Percentiles rank a stretch among this genome's conserved stretches.
Conservation (phyloP, 2,329 filamentous ascomycete genomes). For the Neofusicoccum kwambonambiense region DNA sequence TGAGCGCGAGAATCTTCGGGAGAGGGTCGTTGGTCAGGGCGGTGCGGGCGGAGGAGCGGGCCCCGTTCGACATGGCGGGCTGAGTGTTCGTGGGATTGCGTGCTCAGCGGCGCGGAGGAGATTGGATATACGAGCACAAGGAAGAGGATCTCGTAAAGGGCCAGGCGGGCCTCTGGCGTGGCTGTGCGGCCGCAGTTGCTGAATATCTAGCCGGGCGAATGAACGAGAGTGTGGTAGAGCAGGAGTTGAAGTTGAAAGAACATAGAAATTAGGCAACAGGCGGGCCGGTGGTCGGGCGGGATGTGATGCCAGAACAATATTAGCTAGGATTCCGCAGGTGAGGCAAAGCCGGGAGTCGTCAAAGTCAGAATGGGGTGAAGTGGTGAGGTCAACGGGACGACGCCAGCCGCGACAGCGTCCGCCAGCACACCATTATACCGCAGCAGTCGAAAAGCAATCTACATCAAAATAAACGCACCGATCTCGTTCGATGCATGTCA, state of each 20-base stretch:
- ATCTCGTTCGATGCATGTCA: conserved; percentile 7
- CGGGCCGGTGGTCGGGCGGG: neutral
- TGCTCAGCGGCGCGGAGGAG: neutral
- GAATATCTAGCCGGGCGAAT: neutral
- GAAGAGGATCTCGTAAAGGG: neutral
- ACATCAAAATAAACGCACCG: conserved; percentile 5
- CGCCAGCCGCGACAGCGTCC: neutral
- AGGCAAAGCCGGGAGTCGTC: neutral
- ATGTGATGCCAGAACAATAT: neutral
- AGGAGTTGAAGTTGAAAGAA: conserved; percentile 2
- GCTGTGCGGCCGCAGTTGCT: neutral
- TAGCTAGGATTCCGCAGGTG: neutral
- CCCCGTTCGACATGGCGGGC: neutral
- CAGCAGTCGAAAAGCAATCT: neutral
- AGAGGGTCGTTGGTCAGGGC: neutral
- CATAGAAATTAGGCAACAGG: neutral
- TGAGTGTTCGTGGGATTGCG: neutral
- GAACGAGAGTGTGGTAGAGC: conserved; percentile 8
- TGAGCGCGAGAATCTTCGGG: neutral
- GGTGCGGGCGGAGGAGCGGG: neutral
- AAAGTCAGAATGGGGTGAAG: neutral
- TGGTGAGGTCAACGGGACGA: neutral
- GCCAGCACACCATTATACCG: neutral
- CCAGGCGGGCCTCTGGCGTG: neutral
- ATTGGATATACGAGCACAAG: too few relatives aligned